Percentiles rank a stretch among this genome's conserved stretches.
Conservation (phyloP, 1,284 basidiomycete genomes). For the Sutorius eximius region DNA sequence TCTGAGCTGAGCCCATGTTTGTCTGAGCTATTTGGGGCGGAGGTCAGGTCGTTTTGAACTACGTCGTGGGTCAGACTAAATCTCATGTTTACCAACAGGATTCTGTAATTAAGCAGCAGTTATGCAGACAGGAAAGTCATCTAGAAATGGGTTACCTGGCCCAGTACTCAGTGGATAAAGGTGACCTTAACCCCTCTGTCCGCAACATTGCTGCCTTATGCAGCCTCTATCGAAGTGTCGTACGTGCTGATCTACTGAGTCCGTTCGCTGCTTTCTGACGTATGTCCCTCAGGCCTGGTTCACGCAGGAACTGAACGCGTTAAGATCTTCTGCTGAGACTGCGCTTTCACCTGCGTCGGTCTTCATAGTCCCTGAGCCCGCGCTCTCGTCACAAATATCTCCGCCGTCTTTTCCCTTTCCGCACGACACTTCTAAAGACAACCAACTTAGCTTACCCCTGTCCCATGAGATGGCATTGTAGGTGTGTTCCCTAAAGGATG, state of each 20-base stretch:
- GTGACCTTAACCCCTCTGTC: constrained; percentile 75
- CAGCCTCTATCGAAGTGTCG: constrained; percentile 83
- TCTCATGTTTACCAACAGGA: constrained; percentile 35
- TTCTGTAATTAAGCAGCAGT: constrained; percentile 46
- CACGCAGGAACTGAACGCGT: constrained; percentile 59
- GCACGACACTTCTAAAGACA: constrained; percentile 32
- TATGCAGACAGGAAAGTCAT: constrained; percentile 74
- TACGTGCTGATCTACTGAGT: constrained; percentile 42
- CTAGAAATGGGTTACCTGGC: constrained; percentile 70
- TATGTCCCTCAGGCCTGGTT: constrained; percentile 75
- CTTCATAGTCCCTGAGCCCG: constrained; percentile 47
- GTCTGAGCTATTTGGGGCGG: constrained; percentile 52
- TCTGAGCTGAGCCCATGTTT: constrained; percentile 77
- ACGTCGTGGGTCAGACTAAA: constrained; percentile 4
- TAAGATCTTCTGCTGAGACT: constrained; percentile 66
- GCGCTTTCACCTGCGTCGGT: constrained; percentile 52
- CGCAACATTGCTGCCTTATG: constrained; percentile 80
- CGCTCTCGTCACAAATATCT: constrained; percentile 51
- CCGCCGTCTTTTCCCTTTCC: constrained; percentile 40
- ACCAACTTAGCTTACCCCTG: constrained; percentile 69
- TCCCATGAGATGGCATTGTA: constrained; percentile 87
- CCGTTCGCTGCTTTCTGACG: constrained; percentile 7
- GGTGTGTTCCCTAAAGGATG: constrained; percentile 33
- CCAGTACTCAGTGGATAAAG: constrained; percentile 49
- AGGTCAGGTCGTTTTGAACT: constrained; percentile 35